Conservation (phyloP, 108 stramenopile species). For the Fistulifera solaris region DNA sequence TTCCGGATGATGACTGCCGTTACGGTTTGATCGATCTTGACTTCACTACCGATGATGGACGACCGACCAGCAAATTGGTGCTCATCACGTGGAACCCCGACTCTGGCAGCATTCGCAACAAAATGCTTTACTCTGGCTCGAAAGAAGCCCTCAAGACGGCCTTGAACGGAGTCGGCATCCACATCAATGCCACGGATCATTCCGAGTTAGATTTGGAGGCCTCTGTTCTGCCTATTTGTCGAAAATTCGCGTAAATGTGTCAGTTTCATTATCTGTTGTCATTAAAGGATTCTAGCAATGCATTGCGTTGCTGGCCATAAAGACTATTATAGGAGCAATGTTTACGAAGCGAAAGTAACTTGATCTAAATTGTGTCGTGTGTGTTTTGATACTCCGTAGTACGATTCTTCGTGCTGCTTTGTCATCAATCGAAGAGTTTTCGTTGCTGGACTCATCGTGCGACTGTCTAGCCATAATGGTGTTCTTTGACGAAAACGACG, state of each 20-base stretch:
- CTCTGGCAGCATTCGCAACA: slow-evolving; percentile 69
- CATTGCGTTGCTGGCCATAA: too few species aligned
- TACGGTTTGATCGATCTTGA: slow-evolving; percentile 90
- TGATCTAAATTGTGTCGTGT: too few species aligned
- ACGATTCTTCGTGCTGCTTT: too few species aligned
- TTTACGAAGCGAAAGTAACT: too few species aligned
- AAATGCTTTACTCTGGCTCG: slow-evolving; percentile 92
- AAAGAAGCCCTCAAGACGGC: slow-evolving; percentile 87
- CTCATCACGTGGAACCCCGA: slow-evolving; percentile 95
- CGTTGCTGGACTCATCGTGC: too few species aligned
- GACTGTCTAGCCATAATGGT: too few species aligned
- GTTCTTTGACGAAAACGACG: too few species aligned
- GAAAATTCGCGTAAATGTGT: slow-evolving; percentile 61
- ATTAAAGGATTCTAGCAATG: too few species aligned
- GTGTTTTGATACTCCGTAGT: too few species aligned
- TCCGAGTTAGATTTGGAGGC: slow-evolving; percentile 80
- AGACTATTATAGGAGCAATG: too few species aligned
- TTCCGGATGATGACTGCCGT: slow-evolving; percentile 85
- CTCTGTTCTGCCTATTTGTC: slow-evolving; percentile 63
- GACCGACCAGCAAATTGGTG: slow-evolving; percentile 87
- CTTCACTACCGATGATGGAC: slow-evolving; percentile 79
- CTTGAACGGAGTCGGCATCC: slow-evolving; percentile 79
- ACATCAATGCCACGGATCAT: slow-evolving; percentile 79
- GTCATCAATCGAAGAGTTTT: too few species aligned
- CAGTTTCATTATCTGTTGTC: too few species aligned